Base-by-base conservation (phyloP, 1,284 basidiomycete species). In the Malassezia vespertilionis region DNA sequence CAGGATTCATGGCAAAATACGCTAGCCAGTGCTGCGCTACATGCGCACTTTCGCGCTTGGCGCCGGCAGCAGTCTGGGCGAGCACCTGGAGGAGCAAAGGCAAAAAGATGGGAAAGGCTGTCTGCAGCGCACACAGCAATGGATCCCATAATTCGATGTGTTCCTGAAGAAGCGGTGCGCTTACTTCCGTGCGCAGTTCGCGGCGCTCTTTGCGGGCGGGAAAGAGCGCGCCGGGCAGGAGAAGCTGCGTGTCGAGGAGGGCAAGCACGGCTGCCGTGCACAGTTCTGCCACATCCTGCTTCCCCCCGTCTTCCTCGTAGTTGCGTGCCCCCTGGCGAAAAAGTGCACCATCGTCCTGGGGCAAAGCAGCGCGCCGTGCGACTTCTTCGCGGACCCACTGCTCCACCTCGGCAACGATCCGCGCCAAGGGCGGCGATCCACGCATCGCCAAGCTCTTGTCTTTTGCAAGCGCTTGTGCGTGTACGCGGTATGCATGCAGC, bases 391-490 rank as follows among this genome's bases (percentile, higher is more conserved):
- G 36, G 15, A 63, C 50, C 37, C 56, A 64, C 3, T 31, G 34
- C 14, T 50, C 49, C 6, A 62, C 26, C 17, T 57, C 54, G 31
- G 46, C 46, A 44, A 46, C 49, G 4, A 55, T 43, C 24, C 40
- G 27, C 2, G 46, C 43, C n/a, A 64, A 33, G 2, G 54, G 49
- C 34, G 53, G 47, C 4, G 50, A 40, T 17, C 38, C 40, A 0
- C 50, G 42, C 15, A 53, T 52, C 18, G 45, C 50, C 4, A 62
- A 53, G 17, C 57, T 62, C 12, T 46, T 49, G 40, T 69, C 64
- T 21, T 56, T 45, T 14, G 46, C 44, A n/a, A 63, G 39, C 10
- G 45, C 37, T 33, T 61, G 60, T 1, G 57, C 41, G n/a, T 61
- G 53, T 8, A 40, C 12, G 4, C 57, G 52, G 46, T 66, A 68